phyloP scores from a whole-genome alignment of 2,329 filamentous ascomycete genomes.

The Lecanicillium sp. region DNA sequence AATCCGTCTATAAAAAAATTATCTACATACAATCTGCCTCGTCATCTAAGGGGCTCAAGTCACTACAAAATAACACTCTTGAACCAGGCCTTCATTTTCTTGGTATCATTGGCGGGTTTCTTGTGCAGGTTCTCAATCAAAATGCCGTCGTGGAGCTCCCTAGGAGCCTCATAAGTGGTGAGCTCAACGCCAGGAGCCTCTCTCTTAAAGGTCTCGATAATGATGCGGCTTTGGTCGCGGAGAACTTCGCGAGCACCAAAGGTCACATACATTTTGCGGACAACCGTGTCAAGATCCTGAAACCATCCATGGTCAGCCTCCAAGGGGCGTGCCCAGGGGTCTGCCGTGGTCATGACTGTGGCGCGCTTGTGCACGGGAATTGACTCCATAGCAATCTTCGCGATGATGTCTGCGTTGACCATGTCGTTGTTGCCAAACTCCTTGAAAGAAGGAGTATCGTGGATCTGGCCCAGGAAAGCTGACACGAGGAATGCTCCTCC shows the following conservation, averaged over 20 bases:
- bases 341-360: neutral
- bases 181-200: constrained; percentile 6
- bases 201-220: neutral
- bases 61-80: constrained; percentile 13
- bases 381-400: neutral
- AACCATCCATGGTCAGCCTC: constrained; percentile 6
- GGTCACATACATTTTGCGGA: constrained; percentile 6
- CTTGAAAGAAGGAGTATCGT: constrained; percentile 1
- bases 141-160: constrained; percentile 23
- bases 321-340: constrained; percentile 11
- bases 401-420: constrained; percentile 1
- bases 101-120: constrained; percentile 23
- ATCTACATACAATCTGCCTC: neutral
- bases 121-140: constrained; percentile 23
- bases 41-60: neutral
- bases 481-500: constrained; percentile 27
- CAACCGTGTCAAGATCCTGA: neutral
- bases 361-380: neutral
- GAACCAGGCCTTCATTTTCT: constrained; percentile 28
- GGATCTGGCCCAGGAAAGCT: constrained; percentile 19
- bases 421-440: constrained; percentile 12
- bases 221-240: constrained; percentile 5
- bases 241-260: constrained; percentile 10
- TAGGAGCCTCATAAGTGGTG: neutral
- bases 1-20: neutral